These are phyloP conservation scores for Pisolithus thermaeus DNA, from an alignment of 1,284 basidiomycete species.

Conservation along the genomic window DNA sequence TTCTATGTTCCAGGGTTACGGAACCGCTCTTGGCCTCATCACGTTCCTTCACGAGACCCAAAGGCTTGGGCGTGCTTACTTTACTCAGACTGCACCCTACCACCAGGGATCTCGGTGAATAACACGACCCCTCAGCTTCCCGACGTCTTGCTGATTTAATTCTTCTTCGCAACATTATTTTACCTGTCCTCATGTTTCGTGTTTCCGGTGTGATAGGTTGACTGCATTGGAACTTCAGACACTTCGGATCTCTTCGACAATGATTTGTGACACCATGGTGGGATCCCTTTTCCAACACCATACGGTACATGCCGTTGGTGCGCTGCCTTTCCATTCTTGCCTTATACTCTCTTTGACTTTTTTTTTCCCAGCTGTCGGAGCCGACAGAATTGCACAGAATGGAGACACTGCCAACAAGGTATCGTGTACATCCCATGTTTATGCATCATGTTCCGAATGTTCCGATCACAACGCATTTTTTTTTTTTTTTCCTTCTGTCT, in stretches of 20 bases:
- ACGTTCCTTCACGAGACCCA: conserved; percentile 78
- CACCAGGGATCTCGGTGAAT: conserved; percentile 78
- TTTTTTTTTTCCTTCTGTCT: not conserved
- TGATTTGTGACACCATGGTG: conserved; percentile 95
- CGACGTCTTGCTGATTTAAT: not conserved
- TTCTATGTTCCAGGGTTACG: conserved; percentile 65
- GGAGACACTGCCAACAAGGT: conserved; percentile 95
- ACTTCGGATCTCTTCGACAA: conserved; percentile 77
- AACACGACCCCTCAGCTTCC: not conserved
- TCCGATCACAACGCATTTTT: not conserved
- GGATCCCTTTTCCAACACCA: conserved; percentile 87
- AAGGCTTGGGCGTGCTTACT: conserved; percentile 77
- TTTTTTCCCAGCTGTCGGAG: conserved; percentile 59
- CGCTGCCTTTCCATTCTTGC: conserved; percentile 19
- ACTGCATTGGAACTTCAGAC: conserved; percentile 85
- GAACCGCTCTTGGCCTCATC: conserved; percentile 90
- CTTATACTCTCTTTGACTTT: not conserved
- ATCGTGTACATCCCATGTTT: not conserved
- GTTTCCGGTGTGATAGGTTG: conserved; percentile 40
- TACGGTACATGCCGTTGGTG: conserved; percentile 81
- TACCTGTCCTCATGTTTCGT: not conserved
- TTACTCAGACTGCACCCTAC: conserved; percentile 89
- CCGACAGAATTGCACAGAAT: conserved; percentile 82
- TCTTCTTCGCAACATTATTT: not conserved
- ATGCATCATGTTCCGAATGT: conserved; percentile 6